Conservation (phyloP, 2,329 filamentous ascomycete genomes). For the Thielaviopsis ethacetica region DNA sequence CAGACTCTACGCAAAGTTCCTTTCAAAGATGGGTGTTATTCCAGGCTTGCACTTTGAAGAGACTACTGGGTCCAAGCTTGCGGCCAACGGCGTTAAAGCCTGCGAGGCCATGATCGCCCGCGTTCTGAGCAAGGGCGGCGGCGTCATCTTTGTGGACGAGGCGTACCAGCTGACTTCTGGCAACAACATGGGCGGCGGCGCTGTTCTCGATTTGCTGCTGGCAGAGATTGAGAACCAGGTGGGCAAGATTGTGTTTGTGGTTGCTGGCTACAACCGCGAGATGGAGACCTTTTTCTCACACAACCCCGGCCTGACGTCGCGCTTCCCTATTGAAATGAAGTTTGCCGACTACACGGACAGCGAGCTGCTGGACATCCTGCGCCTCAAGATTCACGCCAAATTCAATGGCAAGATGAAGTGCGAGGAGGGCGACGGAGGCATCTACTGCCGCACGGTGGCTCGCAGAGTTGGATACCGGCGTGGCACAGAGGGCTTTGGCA, state of each 20-base stretch:
- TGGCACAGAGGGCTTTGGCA: conserved; percentile 53
- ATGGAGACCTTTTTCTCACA: conserved; percentile 67
- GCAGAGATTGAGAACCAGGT: conserved; percentile 56
- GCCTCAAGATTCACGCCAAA: conserved; percentile 33
- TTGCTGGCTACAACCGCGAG: conserved; percentile 56
- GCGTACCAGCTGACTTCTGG: conserved; percentile 55
- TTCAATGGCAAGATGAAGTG: conserved; percentile 40
- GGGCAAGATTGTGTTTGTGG: conserved; percentile 53
- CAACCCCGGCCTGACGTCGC: conserved; percentile 53
- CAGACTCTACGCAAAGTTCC: conserved; percentile 49
- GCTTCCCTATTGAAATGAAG: conserved; percentile 47
- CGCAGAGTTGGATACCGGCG: conserved; percentile 45
- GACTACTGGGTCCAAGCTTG: conserved; percentile 50
- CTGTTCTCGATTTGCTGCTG: conserved; percentile 54
- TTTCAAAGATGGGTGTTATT: conserved; percentile 44
- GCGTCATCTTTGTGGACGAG: conserved; percentile 63
- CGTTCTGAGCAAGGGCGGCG: conserved; percentile 42
- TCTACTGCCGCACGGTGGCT: conserved; percentile 47
- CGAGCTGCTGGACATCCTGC: conserved; percentile 47
- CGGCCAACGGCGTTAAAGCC: conserved; percentile 36
- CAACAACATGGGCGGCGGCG: conserved; percentile 37
- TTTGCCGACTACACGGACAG: conserved; percentile 54
- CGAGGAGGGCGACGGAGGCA: conserved; percentile 39
- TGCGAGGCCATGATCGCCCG: conserved; percentile 32
- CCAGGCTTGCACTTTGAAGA: conserved; percentile 46